Evolutionary conservation across 2,329 filamentous ascomycete species (phyloP), one percentile per base, ranked within the genome.

Genomic region (Claviceps digitariae): DNA sequence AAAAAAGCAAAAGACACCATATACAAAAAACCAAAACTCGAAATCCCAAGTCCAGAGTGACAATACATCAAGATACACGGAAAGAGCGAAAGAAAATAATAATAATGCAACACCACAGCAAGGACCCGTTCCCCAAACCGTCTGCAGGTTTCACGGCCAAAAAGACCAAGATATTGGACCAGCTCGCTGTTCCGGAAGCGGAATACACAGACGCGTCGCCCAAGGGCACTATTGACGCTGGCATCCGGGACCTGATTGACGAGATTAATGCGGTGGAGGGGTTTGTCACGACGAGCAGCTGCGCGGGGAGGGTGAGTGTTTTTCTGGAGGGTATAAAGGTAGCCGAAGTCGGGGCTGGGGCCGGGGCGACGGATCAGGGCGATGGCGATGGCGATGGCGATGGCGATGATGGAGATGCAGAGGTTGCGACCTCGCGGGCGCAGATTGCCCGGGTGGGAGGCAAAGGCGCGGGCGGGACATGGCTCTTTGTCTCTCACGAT

Each of bases 231-330:
- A 79, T 97, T 21, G 91, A 97, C 66, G 79, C 73, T 48, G 85
- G 82, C 1, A 90, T 97, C 59, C 78, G 84, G 48, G 76, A 83
- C 23, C 73, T 96, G 52, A 90, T 97, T 56, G 75, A 77, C 50
- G 81, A 86, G 59, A 84, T 97, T 65, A 97, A 97, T 67, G 66
- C 62, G 1, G 64, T 84, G 6, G 77, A 83, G 1, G 89, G 87
- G 1, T 78, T 90, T 43, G 89, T 94, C 36, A 96, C 91, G 1
- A 96, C 90, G 2, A 95, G 90, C 69, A 95, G 90, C 67, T 97
- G 91, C 66, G 87, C 89, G 2, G 91, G 91, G 0, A 76, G 91
- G 51, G 79, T 94, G 48, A 90, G 86, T 58, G 86, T 96, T 4
- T 97, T 94, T 63, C 73, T 94, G 1, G 91, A 96, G 70, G 90